These are phyloP conservation scores for Daldinia childiae DNA, from an alignment of 495 filamentous ascomycete species.

Conservation along the genomic window DNA sequence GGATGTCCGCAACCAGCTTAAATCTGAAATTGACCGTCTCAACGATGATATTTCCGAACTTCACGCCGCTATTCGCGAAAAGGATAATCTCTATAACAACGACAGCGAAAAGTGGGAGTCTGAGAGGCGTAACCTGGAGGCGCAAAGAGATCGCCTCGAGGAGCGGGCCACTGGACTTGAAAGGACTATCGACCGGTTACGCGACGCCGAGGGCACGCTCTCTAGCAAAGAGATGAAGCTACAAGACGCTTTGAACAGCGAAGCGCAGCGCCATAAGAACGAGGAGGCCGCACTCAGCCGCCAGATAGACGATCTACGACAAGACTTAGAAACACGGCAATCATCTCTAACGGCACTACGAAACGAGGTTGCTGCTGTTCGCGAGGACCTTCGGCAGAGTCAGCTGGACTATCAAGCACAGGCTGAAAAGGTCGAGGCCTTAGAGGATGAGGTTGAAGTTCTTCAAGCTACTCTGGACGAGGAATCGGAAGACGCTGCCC, in stretches of 20 bases:
- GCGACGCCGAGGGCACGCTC: conserved; percentile 73
- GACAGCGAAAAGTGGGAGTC: conserved; percentile 77
- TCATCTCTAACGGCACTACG: conserved; percentile 54
- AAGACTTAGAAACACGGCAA: conserved; percentile 56
- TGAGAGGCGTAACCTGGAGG: conserved; percentile 69
- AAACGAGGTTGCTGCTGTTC: conserved; percentile 59
- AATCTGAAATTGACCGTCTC: conserved; percentile 68
- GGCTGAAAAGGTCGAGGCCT: conserved; percentile 72
- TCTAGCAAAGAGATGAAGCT: conserved; percentile 72
- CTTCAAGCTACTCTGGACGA: conserved; percentile 79
- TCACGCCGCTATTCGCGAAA: conserved; percentile 74
- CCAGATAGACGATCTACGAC: conserved; percentile 59
- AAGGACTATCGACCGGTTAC: conserved; percentile 76
- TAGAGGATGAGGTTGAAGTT: conserved; percentile 84
- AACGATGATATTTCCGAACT: conserved; percentile 74
- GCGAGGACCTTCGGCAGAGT: conserved; percentile 73
- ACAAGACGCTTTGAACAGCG: conserved; percentile 65
- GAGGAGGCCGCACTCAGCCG: conserved; percentile 51
- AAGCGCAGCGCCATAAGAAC: conserved; percentile 54
- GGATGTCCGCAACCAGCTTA: conserved; percentile 66
- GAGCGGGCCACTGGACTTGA: conserved; percentile 75
- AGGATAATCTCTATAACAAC: conserved; percentile 73
- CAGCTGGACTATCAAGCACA: conserved; percentile 70
- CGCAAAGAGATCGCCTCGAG: conserved; percentile 72
- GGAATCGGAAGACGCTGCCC: conserved; percentile 71